A percentile compares a stretch with the other conserved stretches of the same genome.
phyloP scores from a whole-genome alignment of 2,329 filamentous ascomycete genomes.

The Epichloe amarillans region DNA sequence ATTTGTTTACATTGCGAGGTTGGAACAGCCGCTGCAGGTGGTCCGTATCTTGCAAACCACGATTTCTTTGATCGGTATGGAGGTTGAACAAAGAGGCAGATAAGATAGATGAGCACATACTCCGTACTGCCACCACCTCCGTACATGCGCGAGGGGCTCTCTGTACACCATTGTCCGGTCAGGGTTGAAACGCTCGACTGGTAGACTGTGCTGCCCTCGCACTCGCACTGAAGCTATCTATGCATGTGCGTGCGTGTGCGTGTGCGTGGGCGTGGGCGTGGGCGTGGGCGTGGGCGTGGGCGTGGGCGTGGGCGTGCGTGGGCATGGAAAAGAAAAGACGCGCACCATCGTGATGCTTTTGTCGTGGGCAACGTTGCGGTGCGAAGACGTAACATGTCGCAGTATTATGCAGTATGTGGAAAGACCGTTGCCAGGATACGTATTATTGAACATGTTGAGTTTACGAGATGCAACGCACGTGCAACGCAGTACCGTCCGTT shows the following conservation, averaged over 20 bases:
- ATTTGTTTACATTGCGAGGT: not conserved
- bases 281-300: not conserved
- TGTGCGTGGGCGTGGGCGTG: too few relatives aligned
- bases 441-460: not conserved
- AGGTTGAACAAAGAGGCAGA: not conserved
- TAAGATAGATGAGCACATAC: not conserved
- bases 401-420: not conserved
- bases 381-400: not conserved
- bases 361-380: not conserved
- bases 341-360: not conserved
- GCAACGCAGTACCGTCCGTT: too few relatives aligned
- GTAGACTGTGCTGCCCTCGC: too few relatives aligned
- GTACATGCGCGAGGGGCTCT: not conserved
- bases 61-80: not conserved
- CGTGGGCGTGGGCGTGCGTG: too few relatives aligned
- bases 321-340: not conserved
- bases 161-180: too few relatives aligned
- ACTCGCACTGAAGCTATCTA: too few relatives aligned
- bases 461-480: too few relatives aligned
- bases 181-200: too few relatives aligned
- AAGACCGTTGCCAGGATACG: not conserved
- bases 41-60: not conserved
- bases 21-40: not conserved
- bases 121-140: not conserved
- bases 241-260: too few relatives aligned